Conservation (phyloP, 2,329 filamentous ascomycete genomes). For the Colletotrichum higginsianum region DNA sequence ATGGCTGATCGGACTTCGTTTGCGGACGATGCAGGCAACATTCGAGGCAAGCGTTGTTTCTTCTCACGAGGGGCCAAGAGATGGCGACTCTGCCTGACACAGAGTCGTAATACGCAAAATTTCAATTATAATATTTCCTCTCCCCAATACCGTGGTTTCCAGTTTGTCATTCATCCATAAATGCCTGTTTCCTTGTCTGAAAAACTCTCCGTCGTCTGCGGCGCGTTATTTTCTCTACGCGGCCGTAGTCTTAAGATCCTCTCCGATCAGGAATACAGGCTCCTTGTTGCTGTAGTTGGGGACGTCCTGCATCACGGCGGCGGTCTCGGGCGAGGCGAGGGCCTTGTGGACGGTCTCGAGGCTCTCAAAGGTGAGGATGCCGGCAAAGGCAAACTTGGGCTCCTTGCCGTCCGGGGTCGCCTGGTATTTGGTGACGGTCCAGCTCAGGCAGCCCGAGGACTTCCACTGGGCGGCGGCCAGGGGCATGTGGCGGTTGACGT, state of each 20-base stretch:
- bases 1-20: neutral
- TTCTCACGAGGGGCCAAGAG: too few species aligned
- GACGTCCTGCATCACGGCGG: slow-evolving; percentile 33
- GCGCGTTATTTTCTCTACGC: neutral
- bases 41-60: neutral
- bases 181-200: too few species aligned
- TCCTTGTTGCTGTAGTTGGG: slow-evolving; percentile 52
- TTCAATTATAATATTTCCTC: too few species aligned
- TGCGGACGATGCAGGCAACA: too few species aligned
- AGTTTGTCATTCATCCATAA: neutral
- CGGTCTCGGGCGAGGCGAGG: slow-evolving; percentile 22
- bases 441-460: slow-evolving; percentile 23
- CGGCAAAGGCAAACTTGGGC: slow-evolving; percentile 34
- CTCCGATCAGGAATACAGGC: slow-evolving; percentile 51
- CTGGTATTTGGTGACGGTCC: slow-evolving; percentile 33
- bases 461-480: slow-evolving; percentile 30
- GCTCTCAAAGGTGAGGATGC: slow-evolving; percentile 30
- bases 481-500: slow-evolving; percentile 39
- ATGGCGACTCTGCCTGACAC: too few species aligned
- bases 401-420: slow-evolving; percentile 26
- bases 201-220: neutral
- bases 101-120: too few species aligned
- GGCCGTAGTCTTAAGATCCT: slow-evolving; percentile 32
- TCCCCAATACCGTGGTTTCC: too few species aligned
- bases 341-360: slow-evolving; percentile 26